Evolutionary conservation across 2,329 filamentous ascomycete species (phyloP).

Genomic region (Myriosclerotinia scirpicola): DNA sequence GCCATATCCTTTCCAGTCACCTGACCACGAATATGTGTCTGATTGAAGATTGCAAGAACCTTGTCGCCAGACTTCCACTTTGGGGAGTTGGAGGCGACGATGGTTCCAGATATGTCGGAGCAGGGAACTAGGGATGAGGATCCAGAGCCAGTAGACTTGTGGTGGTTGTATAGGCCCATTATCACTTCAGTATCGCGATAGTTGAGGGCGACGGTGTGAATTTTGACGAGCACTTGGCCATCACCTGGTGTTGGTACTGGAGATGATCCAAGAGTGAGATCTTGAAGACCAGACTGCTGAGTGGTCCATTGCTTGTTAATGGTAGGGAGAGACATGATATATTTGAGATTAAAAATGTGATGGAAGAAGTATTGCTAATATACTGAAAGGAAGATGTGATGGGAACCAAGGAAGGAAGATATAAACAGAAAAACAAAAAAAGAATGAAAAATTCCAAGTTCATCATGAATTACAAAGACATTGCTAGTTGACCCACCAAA

Average conservation of each 20-base stretch:
- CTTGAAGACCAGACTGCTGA: conserved; percentile 55
- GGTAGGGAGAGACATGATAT: conserved; percentile 30
- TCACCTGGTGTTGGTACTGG: conserved; percentile 50
- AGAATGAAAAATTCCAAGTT: not conserved
- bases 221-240: conserved; percentile 46
- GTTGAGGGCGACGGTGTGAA: conserved; percentile 36
- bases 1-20: conserved; percentile 40
- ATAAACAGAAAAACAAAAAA: not conserved
- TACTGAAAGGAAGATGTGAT: not conserved
- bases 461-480: conserved; percentile 6
- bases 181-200: conserved; percentile 38
- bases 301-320: conserved; percentile 54
- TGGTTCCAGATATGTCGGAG: conserved; percentile 68
- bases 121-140: conserved; percentile 52
- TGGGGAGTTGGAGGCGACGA: conserved; percentile 50
- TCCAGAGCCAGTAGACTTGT: conserved; percentile 51
- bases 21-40: conserved; percentile 45
- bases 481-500: conserved; percentile 17
- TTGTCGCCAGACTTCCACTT: conserved; percentile 59
- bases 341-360: not conserved
- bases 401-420: not conserved
- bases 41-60: conserved; percentile 66
- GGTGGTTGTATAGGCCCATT: conserved; percentile 57
- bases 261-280: conserved; percentile 48
- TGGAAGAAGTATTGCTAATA: not conserved